Evolutionary conservation across 2,329 filamentous ascomycete genomes (phyloP).

Genomic region (Onygenales sp.): DNA sequence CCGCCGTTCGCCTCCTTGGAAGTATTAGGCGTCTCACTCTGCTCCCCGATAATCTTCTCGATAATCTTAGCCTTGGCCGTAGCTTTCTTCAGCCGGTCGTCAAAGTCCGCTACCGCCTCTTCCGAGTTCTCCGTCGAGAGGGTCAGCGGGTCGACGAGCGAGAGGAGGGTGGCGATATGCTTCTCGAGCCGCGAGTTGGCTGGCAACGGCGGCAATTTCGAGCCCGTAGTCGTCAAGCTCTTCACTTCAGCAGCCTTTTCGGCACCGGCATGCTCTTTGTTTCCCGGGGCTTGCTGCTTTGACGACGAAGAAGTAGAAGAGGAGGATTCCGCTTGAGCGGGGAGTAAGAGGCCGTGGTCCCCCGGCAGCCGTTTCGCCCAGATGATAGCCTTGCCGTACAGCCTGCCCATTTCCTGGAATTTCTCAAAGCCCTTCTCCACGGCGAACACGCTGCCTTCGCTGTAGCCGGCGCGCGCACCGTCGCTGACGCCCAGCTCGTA

Average conservation of each 20-base stretch:
- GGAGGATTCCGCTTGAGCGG: background rate
- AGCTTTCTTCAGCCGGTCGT: constrained; percentile 77
- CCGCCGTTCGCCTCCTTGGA: constrained; percentile 11
- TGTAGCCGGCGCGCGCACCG: constrained; percentile 65
- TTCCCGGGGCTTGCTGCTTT: background rate
- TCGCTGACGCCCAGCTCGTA: constrained; percentile 66
- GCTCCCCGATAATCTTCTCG: constrained; percentile 55
- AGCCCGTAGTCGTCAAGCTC: background rate
- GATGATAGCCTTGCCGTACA: constrained; percentile 71
- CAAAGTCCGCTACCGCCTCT: constrained; percentile 81
- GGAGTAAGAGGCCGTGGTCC: constrained; percentile 5
- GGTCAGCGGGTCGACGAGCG: constrained; percentile 67
- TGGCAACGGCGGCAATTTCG: constrained; percentile 6
- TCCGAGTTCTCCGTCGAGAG: constrained; percentile 76
- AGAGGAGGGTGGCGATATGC: constrained; percentile 66
- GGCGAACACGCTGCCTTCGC: constrained; percentile 84
- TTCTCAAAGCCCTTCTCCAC: constrained; percentile 92
- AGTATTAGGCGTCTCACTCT: constrained; percentile 21
- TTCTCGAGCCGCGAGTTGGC: constrained; percentile 54
- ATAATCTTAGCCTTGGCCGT: constrained; percentile 78
- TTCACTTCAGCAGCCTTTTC: background rate
- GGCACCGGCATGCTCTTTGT: background rate
- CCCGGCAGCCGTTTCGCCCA: constrained; percentile 64
- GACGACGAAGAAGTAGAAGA: background rate
- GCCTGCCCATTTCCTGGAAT: constrained; percentile 66